Base-by-base conservation (phyloP, 192 early-diverging fungal genomes). In the Diversispora epigaea region DNA sequence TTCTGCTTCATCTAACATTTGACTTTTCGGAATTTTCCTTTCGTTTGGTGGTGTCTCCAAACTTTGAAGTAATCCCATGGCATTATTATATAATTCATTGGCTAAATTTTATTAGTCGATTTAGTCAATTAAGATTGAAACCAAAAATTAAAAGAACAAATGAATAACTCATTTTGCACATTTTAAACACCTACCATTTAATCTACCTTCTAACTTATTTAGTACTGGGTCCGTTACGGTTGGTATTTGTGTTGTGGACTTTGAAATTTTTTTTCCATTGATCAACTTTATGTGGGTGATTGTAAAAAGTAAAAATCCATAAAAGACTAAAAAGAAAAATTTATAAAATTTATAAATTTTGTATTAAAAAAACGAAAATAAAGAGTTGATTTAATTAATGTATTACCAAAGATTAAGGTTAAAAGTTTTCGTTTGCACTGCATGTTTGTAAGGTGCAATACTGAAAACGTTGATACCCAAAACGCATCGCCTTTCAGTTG, bases 1-100 rank as follows among this genome's bases (percentile, higher is more conserved):
- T 15, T 65, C 63, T 11, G 32, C 4, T 22, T 63, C 60, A 43
- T 75, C 62, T n/a, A 43, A 25, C 17, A 62, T 58, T 17, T 12
- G 21, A 57, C 15, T 43, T 41, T 10, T 43, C 43, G 21, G 39
- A 4, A 22, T 32, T 32, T 32, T n/a, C 8, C 39, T 7, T 50
- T 75, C 54, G 9, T 19, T 49, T n/a, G 60, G 21, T 1, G 32
- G 41, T 21, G 62, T 9, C 47, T 75, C 40, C 46, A 75, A 21
- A 3, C 3, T 52, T 32, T n/a, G 15, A 4, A 75, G 47, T 17
- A 54, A 22, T 10, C 1, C 11, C 25, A 63, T 39, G 0, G 73
- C 73, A 2, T 14, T 39, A 14, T 54, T 21, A 75, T 54, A 75
- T 41, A 75, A 40, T 65, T 75, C 46, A 21, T 75, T 47, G 17